Evolutionary conservation across 2,329 filamentous ascomycete species (phyloP), one percentile per base, ranked within the genome.

Genomic region (Botrytis paeoniae): DNA sequence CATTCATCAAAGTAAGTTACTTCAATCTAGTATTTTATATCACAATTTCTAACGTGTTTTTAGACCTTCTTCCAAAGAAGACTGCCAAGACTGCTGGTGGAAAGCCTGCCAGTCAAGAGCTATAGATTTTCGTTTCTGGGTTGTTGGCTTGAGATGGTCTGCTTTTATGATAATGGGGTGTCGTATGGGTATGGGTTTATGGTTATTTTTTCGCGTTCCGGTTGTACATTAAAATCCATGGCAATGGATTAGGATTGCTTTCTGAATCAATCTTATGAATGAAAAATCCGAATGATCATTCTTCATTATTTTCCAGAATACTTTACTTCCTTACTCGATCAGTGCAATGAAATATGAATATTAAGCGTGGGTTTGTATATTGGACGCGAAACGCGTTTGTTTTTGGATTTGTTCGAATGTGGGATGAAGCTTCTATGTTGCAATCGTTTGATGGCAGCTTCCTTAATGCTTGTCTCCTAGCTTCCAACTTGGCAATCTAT

Each of bases 41-140:
- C 20, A 5, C 51, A 71, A 68, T 54, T 73, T 39, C 78, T 82
- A 78, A 81, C 76, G 61, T 29, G 39, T 20, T 65, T 61, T n/a
- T 82, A 97, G 95, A 99, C 88, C 92, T 99, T 77, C 91, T 99
- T 78, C 96, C 96, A 83, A 98, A 99, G 94, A 98, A 98, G 93
- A 97, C 96, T 73, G 89, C 91, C 84, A 98, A 98, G 93, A 37
- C 63, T 69, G 51, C 70, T 22, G 88, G 89, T 83, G 93, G 93
- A 86, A 97, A 97, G 91, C 92, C 90, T 83, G 88, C 90, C 81
- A 97, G 94, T 87, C 94, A 97, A 87, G 95, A 98, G 89, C 89
- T 98, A 87, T 98, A 94, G 89, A 86, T 82, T 81, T 81, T 81
- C 81, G 84, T 86, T 85, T 84, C 84, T 85, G 86, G 60, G 84